A percentile compares a stretch with the other conserved stretches of the same genome.
Evolutionary conservation across 352 stramenopile species (phyloP).

Genomic region (Phytophthora citrophthora): DNA sequence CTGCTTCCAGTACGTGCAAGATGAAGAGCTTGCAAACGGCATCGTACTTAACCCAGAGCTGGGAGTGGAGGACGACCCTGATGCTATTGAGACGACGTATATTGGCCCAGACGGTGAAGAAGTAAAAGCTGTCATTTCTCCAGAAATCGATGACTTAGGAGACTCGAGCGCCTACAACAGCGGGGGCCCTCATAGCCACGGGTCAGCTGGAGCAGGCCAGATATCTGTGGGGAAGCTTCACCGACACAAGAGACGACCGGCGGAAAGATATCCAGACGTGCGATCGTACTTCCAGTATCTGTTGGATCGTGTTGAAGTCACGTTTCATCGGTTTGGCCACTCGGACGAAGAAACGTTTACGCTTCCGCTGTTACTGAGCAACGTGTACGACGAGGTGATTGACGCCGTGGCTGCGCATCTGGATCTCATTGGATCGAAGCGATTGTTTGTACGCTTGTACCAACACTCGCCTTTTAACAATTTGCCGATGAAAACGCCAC

Average conservation of each 20-base stretch:
- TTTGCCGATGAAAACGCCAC: slow-evolving; percentile 66
- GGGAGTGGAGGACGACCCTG: slow-evolving; percentile 32
- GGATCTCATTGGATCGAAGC: slow-evolving; percentile 45
- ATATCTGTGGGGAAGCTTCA: slow-evolving; percentile 7
- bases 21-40: slow-evolving; percentile 30
- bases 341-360: slow-evolving; percentile 56
- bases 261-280: slow-evolving; percentile 72
- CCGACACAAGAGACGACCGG: slow-evolving; percentile 1
- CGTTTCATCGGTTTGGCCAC: slow-evolving; percentile 63
- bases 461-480: slow-evolving; percentile 77
- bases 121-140: slow-evolving; percentile 25
- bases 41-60: slow-evolving; percentile 28
- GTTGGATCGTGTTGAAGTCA: slow-evolving; percentile 80
- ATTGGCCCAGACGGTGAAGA: slow-evolving; percentile 35
- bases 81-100: slow-evolving; percentile 28
- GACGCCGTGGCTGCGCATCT: slow-evolving; percentile 58
- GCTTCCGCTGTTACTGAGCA: slow-evolving; percentile 66
- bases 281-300: slow-evolving; percentile 85
- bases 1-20: slow-evolving; percentile 72
- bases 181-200: slow-evolving; percentile 25
- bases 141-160: slow-evolving; percentile 23
- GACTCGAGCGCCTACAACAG: slow-evolving; percentile 22
- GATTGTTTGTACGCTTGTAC: slow-evolving; percentile 77
- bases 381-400: slow-evolving; percentile 80
- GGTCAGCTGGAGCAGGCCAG: slow-evolving; percentile 12